Base-by-base conservation (phyloP, 805 yeast species). In the Wickerhamiella nectarea region DNA sequence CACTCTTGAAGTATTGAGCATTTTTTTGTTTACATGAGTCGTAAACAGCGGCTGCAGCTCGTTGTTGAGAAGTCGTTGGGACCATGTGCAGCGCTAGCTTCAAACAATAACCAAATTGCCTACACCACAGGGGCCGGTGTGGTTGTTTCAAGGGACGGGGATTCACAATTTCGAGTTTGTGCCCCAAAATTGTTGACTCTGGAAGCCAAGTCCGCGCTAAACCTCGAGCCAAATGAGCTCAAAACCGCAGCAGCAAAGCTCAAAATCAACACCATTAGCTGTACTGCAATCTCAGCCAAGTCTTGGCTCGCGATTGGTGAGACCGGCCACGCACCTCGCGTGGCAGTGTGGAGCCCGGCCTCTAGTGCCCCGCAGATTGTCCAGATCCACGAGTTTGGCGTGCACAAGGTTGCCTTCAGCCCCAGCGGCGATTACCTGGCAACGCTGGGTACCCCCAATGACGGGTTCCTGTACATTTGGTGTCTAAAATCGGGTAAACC, bases 401-500 rank as follows among this genome's bases (percentile, higher is more conserved):
- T 80, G 14, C 64, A 70, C 29, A 61, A 65, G 6, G 51, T 80
- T 14, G 59, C 63, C 17, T 80, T 80, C 54, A 72, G 82, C 0
- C 74, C 76, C 0, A 74, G 76, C 48, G 76, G 79, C 41, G 63
- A 59, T 34, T 64, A 56, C 44, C 58, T 80, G 26, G 71, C 79
- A 26, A 75, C 84, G 8, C 58, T 79, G 38, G 89, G 89, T 0
- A 61, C 72, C n/a, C 63, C 75, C 3, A 77, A 75, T 50, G 91
- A 80, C 56, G 85, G 87, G 1, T 77, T 68, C 46, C 53, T 80
- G 10, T 71, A 74, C 50, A 58, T 81, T 7, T 80, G 89, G 87
- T 11, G 31, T 28, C 65, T 58, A 38, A 53, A 71, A 11, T 35
- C 42, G 7, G 55, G 53, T 9, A 59, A 63, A 0, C 50, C 57